Conservation (phyloP, 202 grass and related monocot genomes). For the Tripidium arundinaceum region DNA sequence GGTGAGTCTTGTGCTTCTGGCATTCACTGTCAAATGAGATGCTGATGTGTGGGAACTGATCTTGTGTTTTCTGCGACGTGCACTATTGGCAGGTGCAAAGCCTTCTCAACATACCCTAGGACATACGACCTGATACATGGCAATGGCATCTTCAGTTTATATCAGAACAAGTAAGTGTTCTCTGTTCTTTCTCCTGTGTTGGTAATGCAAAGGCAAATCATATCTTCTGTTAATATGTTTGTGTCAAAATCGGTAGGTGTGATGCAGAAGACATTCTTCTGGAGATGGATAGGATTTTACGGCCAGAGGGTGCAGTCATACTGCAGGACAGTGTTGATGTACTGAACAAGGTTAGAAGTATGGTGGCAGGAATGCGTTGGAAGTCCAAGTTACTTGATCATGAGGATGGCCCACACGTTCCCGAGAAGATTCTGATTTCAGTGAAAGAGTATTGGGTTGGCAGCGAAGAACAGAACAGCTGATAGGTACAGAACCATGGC, state of each 20-base stretch:
- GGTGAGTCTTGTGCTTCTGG: slow-evolving; percentile 48
- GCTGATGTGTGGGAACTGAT: slow-evolving; percentile 20
- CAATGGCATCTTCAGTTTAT: slow-evolving; percentile 68
- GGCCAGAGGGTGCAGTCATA: slow-evolving; percentile 82
- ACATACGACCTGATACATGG: slow-evolving; percentile 93
- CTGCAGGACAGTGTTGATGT: slow-evolving; percentile 65
- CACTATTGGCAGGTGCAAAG: slow-evolving; percentile 63
- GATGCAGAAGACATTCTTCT: slow-evolving; percentile 77
- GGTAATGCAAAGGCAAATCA: neutral
- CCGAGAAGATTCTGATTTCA: slow-evolving; percentile 64
- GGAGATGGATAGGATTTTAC: slow-evolving; percentile 95
- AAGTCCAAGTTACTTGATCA: slow-evolving; percentile 88
- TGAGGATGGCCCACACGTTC: slow-evolving; percentile 67
- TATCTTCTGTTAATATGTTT: neutral
- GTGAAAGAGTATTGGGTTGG: slow-evolving; percentile 84
- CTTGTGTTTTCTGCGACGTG: neutral
- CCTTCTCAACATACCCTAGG: slow-evolving; percentile 89
- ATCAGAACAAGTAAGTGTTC: slow-evolving; percentile 62
- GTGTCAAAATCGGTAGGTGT: slow-evolving; percentile 47
- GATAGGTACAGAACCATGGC: slow-evolving; percentile 33
- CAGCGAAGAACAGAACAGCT: slow-evolving; percentile 34
- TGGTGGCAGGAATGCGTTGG: slow-evolving; percentile 61
- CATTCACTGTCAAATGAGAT: slow-evolving; percentile 9
- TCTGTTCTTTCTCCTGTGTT: slow-evolving; percentile 29
- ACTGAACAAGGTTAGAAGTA: slow-evolving; percentile 64